Evolutionary conservation across 2,329 filamentous ascomycete genomes (phyloP).

Genomic region (Microsporum canis): DNA sequence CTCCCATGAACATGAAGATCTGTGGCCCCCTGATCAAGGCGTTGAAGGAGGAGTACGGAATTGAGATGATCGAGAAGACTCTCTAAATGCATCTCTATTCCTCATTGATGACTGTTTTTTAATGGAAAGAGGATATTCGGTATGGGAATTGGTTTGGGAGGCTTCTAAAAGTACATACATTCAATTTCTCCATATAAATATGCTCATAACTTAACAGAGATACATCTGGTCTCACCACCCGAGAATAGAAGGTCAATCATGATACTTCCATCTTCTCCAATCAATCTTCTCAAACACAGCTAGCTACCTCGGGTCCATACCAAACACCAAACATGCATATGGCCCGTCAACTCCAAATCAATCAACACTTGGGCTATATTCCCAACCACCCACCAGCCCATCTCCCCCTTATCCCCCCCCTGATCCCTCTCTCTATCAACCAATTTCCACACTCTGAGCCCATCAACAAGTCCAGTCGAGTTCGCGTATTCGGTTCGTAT

Average conservation of each 20-base stretch:
- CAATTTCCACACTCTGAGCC: neutral
- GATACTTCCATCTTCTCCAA: neutral
- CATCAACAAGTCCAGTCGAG: neutral
- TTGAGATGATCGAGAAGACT: slow-evolving; percentile 59
- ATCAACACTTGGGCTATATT: neutral
- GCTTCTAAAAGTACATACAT: neutral
- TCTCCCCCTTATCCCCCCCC: neutral
- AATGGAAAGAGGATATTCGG: neutral
- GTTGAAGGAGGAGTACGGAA: slow-evolving; percentile 65
- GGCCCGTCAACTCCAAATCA: neutral
- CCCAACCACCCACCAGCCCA: neutral
- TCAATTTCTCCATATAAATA: neutral
- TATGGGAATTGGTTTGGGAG: neutral
- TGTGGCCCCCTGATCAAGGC: slow-evolving; percentile 64
- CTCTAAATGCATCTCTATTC: slow-evolving; percentile 20
- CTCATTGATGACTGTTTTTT: neutral
- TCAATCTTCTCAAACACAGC: neutral
- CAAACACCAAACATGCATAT: neutral
- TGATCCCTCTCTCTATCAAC: neutral
- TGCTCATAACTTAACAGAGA: neutral
- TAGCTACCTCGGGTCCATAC: neutral
- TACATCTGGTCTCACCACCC: neutral
- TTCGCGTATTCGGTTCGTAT: neutral
- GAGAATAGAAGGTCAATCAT: neutral
- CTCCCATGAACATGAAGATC: slow-evolving; percentile 62